Percentiles rank a stretch among this genome's conserved stretches.
These are phyloP conservation scores for Hypomyces rosellus DNA, from an alignment of 2,329 filamentous ascomycete genomes.

Conservation along the genomic window DNA sequence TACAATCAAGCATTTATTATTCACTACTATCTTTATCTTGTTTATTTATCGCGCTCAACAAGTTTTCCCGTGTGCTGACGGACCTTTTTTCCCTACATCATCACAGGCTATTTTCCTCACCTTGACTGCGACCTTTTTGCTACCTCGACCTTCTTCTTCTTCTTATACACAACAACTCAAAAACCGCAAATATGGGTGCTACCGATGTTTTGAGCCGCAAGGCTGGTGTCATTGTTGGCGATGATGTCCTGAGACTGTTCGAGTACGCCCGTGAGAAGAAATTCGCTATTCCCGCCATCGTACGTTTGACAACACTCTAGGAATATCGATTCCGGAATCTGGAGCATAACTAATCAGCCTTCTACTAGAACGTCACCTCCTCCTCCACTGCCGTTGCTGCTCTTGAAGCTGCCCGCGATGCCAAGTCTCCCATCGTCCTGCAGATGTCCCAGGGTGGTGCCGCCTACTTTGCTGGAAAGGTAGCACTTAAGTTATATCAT, in stretches of 20 bases:
- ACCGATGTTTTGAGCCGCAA: slow-evolving; percentile 43
- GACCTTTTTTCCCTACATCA: background rate
- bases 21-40: slow-evolving; percentile 4
- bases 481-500: slow-evolving; percentile 24
- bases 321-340: too few species aligned
- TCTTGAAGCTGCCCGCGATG: slow-evolving; percentile 90
- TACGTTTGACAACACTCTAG: slow-evolving; percentile 18
- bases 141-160: background rate
- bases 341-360: slow-evolving; percentile 1
- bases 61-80: slow-evolving; percentile 3
- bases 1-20: slow-evolving; percentile 1
- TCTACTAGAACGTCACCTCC: slow-evolving; percentile 73
- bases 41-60: background rate
- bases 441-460: slow-evolving; percentile 92
- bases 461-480: slow-evolving; percentile 87
- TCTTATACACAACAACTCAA: background rate
- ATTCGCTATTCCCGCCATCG: slow-evolving; percentile 81
- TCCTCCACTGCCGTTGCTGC: slow-evolving; percentile 71
- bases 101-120: background rate
- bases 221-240: slow-evolving; percentile 48
- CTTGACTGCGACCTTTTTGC: background rate
- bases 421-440: slow-evolving; percentile 85
- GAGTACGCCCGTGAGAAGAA: slow-evolving; percentile 81
- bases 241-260: slow-evolving; percentile 63
- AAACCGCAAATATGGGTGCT: slow-evolving; percentile 31